Base-by-base conservation (phyloP, 2,329 filamentous ascomycete species). In the Claviceps cyperi region DNA sequence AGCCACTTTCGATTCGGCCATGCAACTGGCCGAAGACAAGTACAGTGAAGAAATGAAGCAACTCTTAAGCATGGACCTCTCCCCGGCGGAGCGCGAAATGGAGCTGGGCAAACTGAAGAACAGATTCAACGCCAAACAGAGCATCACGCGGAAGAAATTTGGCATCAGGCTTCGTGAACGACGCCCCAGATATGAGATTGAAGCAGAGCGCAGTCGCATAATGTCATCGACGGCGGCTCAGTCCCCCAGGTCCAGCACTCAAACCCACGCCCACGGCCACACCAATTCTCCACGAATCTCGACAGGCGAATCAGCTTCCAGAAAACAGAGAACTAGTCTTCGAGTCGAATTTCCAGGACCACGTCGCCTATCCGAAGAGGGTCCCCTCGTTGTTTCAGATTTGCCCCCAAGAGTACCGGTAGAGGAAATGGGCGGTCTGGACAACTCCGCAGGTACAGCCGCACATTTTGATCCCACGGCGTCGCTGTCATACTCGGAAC, bases 61-160 rank as follows among this genome's bases (percentile, higher is more conserved):
- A 14, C 72, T 70, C 0, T 63, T 68, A 51, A 43, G 28, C 51
- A 2, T 9, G 19, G 36, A 17, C 62, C 74, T 9, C 50, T 57
- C 0, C 65, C 4, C 72, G 38, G 60, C 63, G 2, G 55, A 61
- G 51, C 41, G 59, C 57, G 53, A 63, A 57, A 47, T 64, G 54
- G 52, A 54, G 45, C 48, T 77, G 0, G 65, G 68, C 0, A 69
- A 64, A 9, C 56, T 78, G 1, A 71, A 71, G 40, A 79, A 78
- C 54, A 69, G 69, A 3, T 76, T 74, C 55, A 72, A 72, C 43
- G 77, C 74, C 3, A 77, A 75, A 51, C 75, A 77, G 58, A 77
- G 73, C 49, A 68, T 68, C n/a, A 73, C 77, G 3, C 70, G 77
- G 13, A 79, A 77, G 58, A 77, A 71, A 52, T 79, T 73, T 52